These are phyloP conservation scores for Rugonectria rugulosa DNA, from an alignment of 2,329 filamentous ascomycete species.

Conservation along the genomic window DNA sequence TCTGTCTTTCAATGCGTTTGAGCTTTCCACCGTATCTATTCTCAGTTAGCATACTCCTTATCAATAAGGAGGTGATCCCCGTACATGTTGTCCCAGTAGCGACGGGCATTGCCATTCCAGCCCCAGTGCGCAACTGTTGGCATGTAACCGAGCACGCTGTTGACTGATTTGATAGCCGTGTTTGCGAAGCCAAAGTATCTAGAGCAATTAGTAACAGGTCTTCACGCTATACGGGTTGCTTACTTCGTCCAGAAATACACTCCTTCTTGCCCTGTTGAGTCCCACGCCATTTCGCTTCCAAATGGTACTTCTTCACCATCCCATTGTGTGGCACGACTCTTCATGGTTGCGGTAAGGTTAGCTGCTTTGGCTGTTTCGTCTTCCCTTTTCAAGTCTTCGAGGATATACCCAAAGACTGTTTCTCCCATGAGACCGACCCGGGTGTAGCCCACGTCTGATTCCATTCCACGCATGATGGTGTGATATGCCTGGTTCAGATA, in stretches of 20 bases:
- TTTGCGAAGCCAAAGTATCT: slow-evolving; percentile 55
- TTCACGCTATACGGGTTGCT: background rate
- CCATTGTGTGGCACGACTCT: slow-evolving; percentile 57
- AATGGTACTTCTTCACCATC: slow-evolving; percentile 59
- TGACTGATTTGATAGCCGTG: slow-evolving; percentile 58
- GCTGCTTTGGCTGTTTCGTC: slow-evolving; percentile 48
- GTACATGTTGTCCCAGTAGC: slow-evolving; percentile 67
- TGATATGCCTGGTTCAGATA: slow-evolving; percentile 62
- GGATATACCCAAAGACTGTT: slow-evolving; percentile 61
- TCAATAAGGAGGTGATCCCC: slow-evolving; percentile 21
- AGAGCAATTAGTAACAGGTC: background rate
- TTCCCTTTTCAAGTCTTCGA: slow-evolving; percentile 59
- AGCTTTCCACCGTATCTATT: slow-evolving; percentile 52
- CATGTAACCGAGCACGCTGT: slow-evolving; percentile 63
- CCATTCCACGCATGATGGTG: slow-evolving; percentile 52
- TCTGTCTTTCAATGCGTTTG: slow-evolving; percentile 49
- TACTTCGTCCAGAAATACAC: slow-evolving; percentile 65
- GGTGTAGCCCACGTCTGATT: slow-evolving; percentile 52
- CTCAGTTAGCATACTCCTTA: background rate
- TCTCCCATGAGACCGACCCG: slow-evolving; percentile 66
- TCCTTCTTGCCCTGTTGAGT: slow-evolving; percentile 68
- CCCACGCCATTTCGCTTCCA: slow-evolving; percentile 69
- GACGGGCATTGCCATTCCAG: slow-evolving; percentile 67
- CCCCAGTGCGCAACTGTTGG: slow-evolving; percentile 68
- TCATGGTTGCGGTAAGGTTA: slow-evolving; percentile 55